These are phyloP conservation scores for Candida orba DNA, from an alignment of 805 yeast species.

Conservation along the genomic window DNA sequence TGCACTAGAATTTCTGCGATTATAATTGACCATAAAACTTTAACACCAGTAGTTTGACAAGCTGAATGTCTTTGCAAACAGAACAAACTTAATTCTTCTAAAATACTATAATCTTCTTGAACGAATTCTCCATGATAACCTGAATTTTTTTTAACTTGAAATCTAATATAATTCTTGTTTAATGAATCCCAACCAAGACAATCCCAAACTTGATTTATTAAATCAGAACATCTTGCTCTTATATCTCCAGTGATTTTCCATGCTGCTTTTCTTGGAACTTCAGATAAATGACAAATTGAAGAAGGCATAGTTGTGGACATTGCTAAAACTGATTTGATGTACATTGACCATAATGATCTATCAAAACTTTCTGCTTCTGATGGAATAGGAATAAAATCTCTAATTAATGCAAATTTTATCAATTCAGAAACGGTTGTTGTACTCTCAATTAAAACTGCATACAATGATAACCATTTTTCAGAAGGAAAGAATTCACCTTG, in stretches of 20 bases:
- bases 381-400: slow-evolving; percentile 44
- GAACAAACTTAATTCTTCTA: slow-evolving; percentile 58
- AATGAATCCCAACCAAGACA: slow-evolving; percentile 57
- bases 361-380: slow-evolving; percentile 45
- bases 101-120: slow-evolving; percentile 47
- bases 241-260: slow-evolving; percentile 54
- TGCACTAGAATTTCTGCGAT: slow-evolving; percentile 58
- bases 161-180: slow-evolving; percentile 46
- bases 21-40: slow-evolving; percentile 63
- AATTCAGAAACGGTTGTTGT: slow-evolving; percentile 47
- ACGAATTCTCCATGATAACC: slow-evolving; percentile 67
- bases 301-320: slow-evolving; percentile 63
- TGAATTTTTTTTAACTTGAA: slow-evolving; percentile 55
- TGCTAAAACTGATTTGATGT: slow-evolving; percentile 47
- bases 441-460: slow-evolving; percentile 50
- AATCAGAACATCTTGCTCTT: slow-evolving; percentile 48
- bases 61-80: slow-evolving; percentile 58
- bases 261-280: slow-evolving; percentile 68
- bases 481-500: slow-evolving; percentile 57
- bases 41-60: slow-evolving; percentile 57
- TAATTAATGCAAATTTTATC: slow-evolving; percentile 41
- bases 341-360: slow-evolving; percentile 61
- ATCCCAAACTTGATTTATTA: slow-evolving; percentile 66
- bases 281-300: slow-evolving; percentile 61
- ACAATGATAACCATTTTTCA: slow-evolving; percentile 66